Evolutionary conservation across 2,329 filamentous ascomycete species (phyloP).

Genomic region (Ambrosiella cleistominuta): DNA sequence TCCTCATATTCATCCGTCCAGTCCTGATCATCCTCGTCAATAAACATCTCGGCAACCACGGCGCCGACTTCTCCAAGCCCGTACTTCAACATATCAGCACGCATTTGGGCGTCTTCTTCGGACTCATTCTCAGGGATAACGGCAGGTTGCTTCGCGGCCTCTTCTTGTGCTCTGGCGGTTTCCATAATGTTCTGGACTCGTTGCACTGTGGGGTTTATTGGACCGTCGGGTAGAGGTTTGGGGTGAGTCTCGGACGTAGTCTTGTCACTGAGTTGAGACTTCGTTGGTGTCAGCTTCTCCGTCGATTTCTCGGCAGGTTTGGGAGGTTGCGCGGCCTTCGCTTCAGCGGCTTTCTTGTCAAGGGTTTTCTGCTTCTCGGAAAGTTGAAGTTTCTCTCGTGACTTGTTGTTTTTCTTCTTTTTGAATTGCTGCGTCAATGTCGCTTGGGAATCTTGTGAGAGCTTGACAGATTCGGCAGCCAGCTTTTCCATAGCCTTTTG

Average conservation of each 20-base stretch:
- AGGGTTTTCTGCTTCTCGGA: not conserved
- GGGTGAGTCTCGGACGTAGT: slow-evolving; percentile 26
- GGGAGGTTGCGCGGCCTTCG: not conserved
- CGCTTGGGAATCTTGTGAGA: not conserved
- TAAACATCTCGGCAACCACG: slow-evolving; percentile 81
- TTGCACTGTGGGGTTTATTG: slow-evolving; percentile 22
- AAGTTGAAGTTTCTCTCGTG: not conserved
- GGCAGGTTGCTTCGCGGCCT: slow-evolving; percentile 24
- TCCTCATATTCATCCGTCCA: slow-evolving; percentile 32
- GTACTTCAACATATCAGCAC: slow-evolving; percentile 82
- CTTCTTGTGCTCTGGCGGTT: slow-evolving; percentile 36
- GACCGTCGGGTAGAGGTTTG: slow-evolving; percentile 18
- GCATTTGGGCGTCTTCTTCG: slow-evolving; percentile 59
- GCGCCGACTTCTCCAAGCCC: slow-evolving; percentile 74
- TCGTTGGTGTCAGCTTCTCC: slow-evolving; percentile 16
- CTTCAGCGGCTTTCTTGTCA: not conserved
- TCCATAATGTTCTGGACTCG: slow-evolving; percentile 40
- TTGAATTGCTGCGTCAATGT: not conserved
- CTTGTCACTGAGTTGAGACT: slow-evolving; percentile 23
- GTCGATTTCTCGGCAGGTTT: slow-evolving; percentile 17
- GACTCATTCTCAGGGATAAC: slow-evolving; percentile 59
- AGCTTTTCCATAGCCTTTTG: not conserved
- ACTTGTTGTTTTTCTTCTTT: not conserved
- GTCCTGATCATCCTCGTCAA: slow-evolving; percentile 31
- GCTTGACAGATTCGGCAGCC: not conserved